phyloP scores from a whole-genome alignment of 345 rosid species.

The Noccaea bulbosa region DNA sequence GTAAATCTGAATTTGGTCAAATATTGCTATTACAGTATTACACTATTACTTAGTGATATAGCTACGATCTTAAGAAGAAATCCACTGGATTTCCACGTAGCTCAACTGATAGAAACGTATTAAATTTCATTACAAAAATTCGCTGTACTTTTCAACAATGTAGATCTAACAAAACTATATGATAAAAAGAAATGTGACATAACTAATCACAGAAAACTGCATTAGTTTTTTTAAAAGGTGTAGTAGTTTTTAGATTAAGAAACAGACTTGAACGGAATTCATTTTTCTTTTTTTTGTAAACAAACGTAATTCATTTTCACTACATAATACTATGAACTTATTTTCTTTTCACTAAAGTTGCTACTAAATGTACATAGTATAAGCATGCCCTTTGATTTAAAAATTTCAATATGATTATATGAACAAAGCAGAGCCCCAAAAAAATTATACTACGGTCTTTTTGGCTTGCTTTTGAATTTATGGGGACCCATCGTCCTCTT shows the following conservation, averaged over 20 bases:
- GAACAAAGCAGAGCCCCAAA: conserved; percentile 8
- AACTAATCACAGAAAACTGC: not conserved
- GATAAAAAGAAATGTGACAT: not conserved
- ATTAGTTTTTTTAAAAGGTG: too few species aligned
- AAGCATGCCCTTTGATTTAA: conserved; percentile 13
- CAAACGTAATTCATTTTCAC: too few species aligned
- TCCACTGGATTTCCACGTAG: not conserved
- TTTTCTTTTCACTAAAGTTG: not conserved
- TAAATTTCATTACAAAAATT: not conserved
- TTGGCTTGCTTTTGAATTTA: conserved; percentile 30
- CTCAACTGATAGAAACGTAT: not conserved
- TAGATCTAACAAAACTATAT: not conserved
- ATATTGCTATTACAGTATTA: not conserved
- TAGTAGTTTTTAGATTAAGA: not conserved
- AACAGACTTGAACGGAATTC: not conserved
- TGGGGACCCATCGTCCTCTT: conserved; percentile 30
- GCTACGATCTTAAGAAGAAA: not conserved
- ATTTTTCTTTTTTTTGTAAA: too few species aligned
- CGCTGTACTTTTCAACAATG: not conserved
- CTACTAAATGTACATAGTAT: not conserved
- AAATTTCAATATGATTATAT: not conserved
- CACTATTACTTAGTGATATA: not conserved
- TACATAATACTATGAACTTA: not conserved
- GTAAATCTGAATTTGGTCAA: not conserved
- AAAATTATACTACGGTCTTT: conserved; percentile 29